These are phyloP conservation scores for Scutellaria baicalensis DNA, from an alignment of 257 asterid genomes.

Conservation along the genomic window DNA sequence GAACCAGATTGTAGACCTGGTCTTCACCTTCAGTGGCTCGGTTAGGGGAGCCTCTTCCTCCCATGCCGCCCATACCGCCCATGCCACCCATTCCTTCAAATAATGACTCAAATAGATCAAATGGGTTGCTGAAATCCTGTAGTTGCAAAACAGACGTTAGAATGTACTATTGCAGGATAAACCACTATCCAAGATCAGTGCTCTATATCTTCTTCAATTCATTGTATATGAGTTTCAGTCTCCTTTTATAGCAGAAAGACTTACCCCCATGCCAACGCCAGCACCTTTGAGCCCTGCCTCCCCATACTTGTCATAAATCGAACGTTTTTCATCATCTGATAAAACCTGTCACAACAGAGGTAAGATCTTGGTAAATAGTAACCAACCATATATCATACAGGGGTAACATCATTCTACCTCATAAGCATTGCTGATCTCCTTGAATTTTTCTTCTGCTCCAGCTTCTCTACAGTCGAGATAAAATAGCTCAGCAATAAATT, in stretches of 20 bases:
- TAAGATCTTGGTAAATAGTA: not conserved
- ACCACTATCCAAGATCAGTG: not conserved
- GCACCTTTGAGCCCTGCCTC: conserved; percentile 99
- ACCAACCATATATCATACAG: not conserved
- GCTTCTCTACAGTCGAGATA: conserved; percentile 57
- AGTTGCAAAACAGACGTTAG: conserved; percentile 16
- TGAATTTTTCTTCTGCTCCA: conserved; percentile 91
- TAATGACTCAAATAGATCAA: conserved; percentile 81
- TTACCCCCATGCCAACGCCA: conserved; percentile 89
- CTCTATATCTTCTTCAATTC: not conserved
- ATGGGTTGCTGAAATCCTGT: conserved; percentile 97
- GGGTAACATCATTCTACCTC: conserved; percentile 53
- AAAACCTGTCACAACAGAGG: conserved; percentile 51
- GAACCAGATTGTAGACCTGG: conserved; percentile 64
- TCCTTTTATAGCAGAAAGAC: conserved; percentile 22
- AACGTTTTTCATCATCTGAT: conserved; percentile 93
- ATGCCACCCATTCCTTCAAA: conserved; percentile 88
- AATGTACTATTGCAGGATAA: not conserved
- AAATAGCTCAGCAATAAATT: conserved; percentile 4
- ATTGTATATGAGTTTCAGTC: not conserved
- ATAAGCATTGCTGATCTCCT: conserved; percentile 95
- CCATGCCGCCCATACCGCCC: conserved; percentile 90
- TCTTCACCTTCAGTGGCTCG: conserved; percentile 94
- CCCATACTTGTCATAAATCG: conserved; percentile 88
- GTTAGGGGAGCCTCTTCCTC: conserved; percentile 67